Evolutionary conservation across 1,139 yeast genomes (phyloP).

Genomic region (Lodderomyces margitis): DNA sequence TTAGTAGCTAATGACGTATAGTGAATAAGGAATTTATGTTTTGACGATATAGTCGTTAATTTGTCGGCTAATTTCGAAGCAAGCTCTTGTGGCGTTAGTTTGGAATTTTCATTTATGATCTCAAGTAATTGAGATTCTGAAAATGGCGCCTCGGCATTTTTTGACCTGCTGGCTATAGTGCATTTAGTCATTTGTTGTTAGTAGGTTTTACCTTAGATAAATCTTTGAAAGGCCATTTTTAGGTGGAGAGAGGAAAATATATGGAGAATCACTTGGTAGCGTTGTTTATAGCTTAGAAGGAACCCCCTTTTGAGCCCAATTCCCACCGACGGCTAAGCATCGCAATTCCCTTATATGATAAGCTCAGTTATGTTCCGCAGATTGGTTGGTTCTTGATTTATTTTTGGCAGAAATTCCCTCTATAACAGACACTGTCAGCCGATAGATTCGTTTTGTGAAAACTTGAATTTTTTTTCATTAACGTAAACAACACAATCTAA

Average conservation of each 20-base stretch:
- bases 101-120: conserved; percentile 7
- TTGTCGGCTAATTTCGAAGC: conserved; percentile 16
- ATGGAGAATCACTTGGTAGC: no score
- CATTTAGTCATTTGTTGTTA: conserved; percentile 2
- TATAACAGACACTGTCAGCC: no score
- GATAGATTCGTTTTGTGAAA: no score
- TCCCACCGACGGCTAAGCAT: no score
- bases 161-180: conserved; percentile 11
- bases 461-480: background rate
- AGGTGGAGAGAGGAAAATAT: no score
- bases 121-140: conserved; percentile 13
- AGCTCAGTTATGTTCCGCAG: no score
- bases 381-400: no score
- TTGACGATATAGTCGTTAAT: conserved; percentile 32
- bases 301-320: no score
- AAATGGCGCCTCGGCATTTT: conserved; percentile 14
- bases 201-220: background rate
- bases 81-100: conserved; percentile 6
- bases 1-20: conserved; percentile 17
- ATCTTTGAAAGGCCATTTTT: no score
- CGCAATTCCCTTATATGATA: no score
- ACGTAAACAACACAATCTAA: background rate
- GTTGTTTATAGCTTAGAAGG: no score
- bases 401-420: no score
- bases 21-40: conserved; percentile 36